Conservation (phyloP, 176 grass and related monocot species). For the sorghum (Sorghum bicolor) region DNA sequence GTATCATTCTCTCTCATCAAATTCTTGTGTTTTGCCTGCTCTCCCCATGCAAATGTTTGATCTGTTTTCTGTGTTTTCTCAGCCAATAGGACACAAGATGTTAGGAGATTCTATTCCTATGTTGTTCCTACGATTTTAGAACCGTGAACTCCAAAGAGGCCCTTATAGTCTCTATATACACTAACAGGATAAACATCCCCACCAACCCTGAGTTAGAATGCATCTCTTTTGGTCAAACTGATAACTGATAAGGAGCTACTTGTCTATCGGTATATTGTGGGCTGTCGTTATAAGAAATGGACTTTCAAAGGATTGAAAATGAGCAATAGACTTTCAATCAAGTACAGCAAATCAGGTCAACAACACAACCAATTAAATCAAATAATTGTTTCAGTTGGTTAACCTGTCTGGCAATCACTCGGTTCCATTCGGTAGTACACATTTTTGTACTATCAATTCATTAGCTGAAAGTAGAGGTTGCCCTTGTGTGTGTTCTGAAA, state of each 20-base stretch:
- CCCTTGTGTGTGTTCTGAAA: background rate
- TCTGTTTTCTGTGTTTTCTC: background rate
- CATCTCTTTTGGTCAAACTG: constrained; percentile 13
- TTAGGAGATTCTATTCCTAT: background rate
- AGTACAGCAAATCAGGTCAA: background rate
- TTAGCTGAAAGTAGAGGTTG: background rate
- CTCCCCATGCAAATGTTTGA: background rate
- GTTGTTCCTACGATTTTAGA: background rate
- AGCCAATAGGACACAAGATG: background rate
- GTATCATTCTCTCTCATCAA: background rate
- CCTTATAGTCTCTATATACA: background rate
- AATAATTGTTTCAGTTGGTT: background rate
- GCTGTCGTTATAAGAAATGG: constrained; percentile 22
- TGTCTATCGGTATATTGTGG: background rate
- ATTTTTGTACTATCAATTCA: background rate
- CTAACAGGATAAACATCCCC: background rate
- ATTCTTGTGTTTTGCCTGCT: background rate
- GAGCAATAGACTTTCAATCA: background rate
- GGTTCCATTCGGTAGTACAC: background rate
- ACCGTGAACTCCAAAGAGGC: background rate
- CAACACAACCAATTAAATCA: background rate
- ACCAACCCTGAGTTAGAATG: background rate
- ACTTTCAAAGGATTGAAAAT: background rate
- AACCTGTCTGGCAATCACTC: background rate
- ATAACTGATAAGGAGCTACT: constrained; percentile 8